Percentiles rank a stretch among this genome's conserved stretches.
Evolutionary conservation across 768 basidiomycete species (phyloP).

Genomic region (Tulasnella sp.): DNA sequence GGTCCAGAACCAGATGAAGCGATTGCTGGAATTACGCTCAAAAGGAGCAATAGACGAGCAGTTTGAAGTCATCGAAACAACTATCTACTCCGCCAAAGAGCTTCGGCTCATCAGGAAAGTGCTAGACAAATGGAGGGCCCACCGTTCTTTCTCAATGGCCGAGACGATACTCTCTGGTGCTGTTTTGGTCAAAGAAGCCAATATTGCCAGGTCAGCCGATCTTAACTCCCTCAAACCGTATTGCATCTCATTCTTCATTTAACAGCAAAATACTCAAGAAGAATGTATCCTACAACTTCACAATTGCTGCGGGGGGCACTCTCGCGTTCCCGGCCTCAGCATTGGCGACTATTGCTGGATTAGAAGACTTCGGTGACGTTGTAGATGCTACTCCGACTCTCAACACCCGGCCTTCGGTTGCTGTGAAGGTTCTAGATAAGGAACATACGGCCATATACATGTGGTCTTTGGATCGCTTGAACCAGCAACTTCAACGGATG

Average conservation of each 20-base stretch:
- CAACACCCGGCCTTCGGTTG: constrained; percentile 77
- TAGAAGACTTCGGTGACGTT: constrained; percentile 92
- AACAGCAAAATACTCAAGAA: constrained; percentile 83
- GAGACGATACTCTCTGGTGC: constrained; percentile 85
- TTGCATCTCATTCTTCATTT: constrained; percentile 31
- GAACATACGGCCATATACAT: constrained; percentile 83
- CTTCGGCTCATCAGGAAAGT: constrained; percentile 80
- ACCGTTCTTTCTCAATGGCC: constrained; percentile 89
- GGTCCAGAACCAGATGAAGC: constrained; percentile 80
- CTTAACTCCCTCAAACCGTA: neutral
- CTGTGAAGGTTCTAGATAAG: constrained; percentile 89
- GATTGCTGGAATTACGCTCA: constrained; percentile 73
- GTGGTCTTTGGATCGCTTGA: constrained; percentile 88
- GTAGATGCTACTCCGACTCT: constrained; percentile 78
- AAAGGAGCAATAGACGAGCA: constrained; percentile 69
- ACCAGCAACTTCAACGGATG: constrained; percentile 90
- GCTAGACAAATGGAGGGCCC: constrained; percentile 81
- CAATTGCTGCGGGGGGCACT: constrained; percentile 80
- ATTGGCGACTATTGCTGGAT: constrained; percentile 80
- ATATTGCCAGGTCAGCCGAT: constrained; percentile 74
- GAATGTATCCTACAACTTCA: constrained; percentile 89
- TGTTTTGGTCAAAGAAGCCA: constrained; percentile 89
- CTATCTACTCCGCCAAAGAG: constrained; percentile 80
- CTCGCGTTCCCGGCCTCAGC: constrained; percentile 80
- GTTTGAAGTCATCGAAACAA: constrained; percentile 70